Evolutionary conservation across 352 stramenopile genomes (phyloP).

Genomic region (Phytophthora foliorum): DNA sequence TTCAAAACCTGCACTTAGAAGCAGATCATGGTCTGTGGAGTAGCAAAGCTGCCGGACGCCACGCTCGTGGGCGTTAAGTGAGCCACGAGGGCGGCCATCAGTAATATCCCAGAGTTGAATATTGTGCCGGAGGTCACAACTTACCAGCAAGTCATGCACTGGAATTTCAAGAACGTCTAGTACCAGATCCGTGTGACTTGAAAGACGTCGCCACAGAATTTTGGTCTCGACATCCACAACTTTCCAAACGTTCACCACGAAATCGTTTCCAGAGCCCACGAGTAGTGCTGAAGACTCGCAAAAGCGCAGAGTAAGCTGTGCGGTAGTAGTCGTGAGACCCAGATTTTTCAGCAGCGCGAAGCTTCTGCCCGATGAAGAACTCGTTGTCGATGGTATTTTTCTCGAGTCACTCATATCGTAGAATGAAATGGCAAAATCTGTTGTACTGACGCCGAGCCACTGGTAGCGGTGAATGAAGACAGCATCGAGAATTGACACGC

Average conservation of each 20-base stretch:
- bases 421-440: conserved; percentile 87
- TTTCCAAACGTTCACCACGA: conserved; percentile 79
- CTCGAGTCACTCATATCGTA: conserved; percentile 77
- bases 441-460: conserved; percentile 75
- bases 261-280: conserved; percentile 76
- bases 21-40: conserved; percentile 71
- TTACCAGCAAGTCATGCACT: conserved; percentile 80
- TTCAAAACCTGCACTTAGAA: conserved; percentile 88
- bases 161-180: conserved; percentile 79
- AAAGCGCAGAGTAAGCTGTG: conserved; percentile 74
- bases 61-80: conserved; percentile 66
- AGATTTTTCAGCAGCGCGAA: conserved; percentile 59
- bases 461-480: conserved; percentile 70
- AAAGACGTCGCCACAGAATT: conserved; percentile 63
- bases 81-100: conserved; percentile 66
- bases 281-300: conserved; percentile 62
- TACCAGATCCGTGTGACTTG: conserved; percentile 65
- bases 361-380: conserved; percentile 29
- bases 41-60: conserved; percentile 87
- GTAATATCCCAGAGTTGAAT: conserved; percentile 88
- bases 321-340: conserved; percentile 70
- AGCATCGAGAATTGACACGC: conserved; percentile 74
- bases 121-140: conserved; percentile 73
- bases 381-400: conserved; percentile 23
- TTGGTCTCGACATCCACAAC: conserved; percentile 64